Percentiles rank a stretch among this genome's conserved stretches.
Conservation (phyloP, 192 early-diverging fungal genomes). For the Entomortierella parvispora region DNA sequence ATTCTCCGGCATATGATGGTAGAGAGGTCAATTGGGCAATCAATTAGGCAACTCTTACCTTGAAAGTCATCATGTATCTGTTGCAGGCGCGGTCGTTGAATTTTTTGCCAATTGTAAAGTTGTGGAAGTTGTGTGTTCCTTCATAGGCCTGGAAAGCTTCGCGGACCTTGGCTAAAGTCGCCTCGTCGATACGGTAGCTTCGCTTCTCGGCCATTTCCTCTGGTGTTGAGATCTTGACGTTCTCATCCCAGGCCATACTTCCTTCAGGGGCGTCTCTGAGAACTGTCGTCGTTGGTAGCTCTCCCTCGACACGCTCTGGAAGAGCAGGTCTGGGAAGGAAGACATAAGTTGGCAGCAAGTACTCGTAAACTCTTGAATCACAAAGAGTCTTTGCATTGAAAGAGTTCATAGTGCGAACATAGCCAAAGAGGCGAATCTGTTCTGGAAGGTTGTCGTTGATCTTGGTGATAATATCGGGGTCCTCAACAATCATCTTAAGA, state of each 20-base stretch:
- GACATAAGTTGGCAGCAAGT: slow-evolving; percentile 92
- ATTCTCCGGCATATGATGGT: too few species aligned
- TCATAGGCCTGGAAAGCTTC: slow-evolving; percentile 74
- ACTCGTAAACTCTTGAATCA: slow-evolving; percentile 97
- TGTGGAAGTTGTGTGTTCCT: slow-evolving; percentile 95
- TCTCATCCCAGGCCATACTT: slow-evolving; percentile 43
- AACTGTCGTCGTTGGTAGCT: slow-evolving; percentile 3
- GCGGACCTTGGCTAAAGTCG: slow-evolving; percentile 73
- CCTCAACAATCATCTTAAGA: slow-evolving; percentile 88
- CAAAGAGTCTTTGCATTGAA: slow-evolving; percentile 95
- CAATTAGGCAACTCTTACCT: slow-evolving; percentile 63
- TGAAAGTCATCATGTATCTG: slow-evolving; percentile 87
- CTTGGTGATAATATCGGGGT: slow-evolving; percentile 74
- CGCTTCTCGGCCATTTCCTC: slow-evolving; percentile 73
- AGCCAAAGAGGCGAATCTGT: slow-evolving; percentile 83
- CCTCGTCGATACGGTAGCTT: slow-evolving; percentile 70
- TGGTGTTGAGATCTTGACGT: slow-evolving; percentile 52
- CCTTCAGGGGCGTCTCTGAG: slow-evolving; percentile 33
- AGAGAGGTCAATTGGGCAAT: too few species aligned
- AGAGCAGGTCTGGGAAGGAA: slow-evolving; percentile 62
- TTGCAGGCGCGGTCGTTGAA: slow-evolving; percentile 81
- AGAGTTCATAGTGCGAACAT: slow-evolving; percentile 69
- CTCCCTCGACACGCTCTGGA: slow-evolving; percentile 10
- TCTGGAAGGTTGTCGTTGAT: slow-evolving; percentile 88
- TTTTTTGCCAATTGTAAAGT: slow-evolving; percentile 87